phyloP scores from a whole-genome alignment of 192 early-diverging fungal genomes.

The Obelidium mucronatum region DNA sequence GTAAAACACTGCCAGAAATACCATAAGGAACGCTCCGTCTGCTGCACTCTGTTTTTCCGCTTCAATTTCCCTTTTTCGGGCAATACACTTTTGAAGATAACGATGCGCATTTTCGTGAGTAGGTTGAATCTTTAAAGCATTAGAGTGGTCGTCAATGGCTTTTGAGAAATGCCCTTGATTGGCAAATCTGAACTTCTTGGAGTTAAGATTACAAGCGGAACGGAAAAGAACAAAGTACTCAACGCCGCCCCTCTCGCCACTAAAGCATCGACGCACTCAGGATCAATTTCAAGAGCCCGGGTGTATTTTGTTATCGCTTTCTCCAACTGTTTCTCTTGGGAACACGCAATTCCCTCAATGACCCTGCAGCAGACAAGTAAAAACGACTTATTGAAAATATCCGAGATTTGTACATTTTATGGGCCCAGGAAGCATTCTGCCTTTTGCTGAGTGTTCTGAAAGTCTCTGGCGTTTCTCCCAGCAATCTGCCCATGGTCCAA shows the following conservation, averaged over 20 bases:
- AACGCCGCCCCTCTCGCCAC: slow-evolving; percentile 46
- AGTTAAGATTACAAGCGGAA: background rate
- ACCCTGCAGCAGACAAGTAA: slow-evolving; percentile 3
- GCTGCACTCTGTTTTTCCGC: slow-evolving; percentile 28
- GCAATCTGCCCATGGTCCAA: too few species aligned
- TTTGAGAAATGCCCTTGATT: slow-evolving; percentile 32
- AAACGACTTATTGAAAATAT: background rate
- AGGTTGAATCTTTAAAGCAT: slow-evolving; percentile 14
- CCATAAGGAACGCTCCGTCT: slow-evolving; percentile 25
- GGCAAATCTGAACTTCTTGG: slow-evolving; percentile 6
- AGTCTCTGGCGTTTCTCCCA: slow-evolving; percentile 4
- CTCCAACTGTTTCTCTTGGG: slow-evolving; percentile 28
- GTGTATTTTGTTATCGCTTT: slow-evolving; percentile 38
- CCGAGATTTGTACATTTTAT: slow-evolving; percentile 12
- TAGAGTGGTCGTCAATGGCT: slow-evolving; percentile 26
- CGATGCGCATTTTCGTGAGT: slow-evolving; percentile 26
- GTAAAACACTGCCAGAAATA: background rate
- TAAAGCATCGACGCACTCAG: slow-evolving; percentile 42
- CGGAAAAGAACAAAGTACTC: background rate
- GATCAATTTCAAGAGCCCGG: slow-evolving; percentile 42
- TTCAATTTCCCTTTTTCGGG: slow-evolving; percentile 24
- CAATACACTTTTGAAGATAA: slow-evolving; percentile 37
- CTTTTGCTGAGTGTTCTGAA: slow-evolving; percentile 6
- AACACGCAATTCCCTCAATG: slow-evolving; percentile 31
- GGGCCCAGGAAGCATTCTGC: slow-evolving; percentile 28